These are phyloP conservation scores for Boechera stricta DNA, from an alignment of 345 rosid species.

Conservation along the genomic window DNA sequence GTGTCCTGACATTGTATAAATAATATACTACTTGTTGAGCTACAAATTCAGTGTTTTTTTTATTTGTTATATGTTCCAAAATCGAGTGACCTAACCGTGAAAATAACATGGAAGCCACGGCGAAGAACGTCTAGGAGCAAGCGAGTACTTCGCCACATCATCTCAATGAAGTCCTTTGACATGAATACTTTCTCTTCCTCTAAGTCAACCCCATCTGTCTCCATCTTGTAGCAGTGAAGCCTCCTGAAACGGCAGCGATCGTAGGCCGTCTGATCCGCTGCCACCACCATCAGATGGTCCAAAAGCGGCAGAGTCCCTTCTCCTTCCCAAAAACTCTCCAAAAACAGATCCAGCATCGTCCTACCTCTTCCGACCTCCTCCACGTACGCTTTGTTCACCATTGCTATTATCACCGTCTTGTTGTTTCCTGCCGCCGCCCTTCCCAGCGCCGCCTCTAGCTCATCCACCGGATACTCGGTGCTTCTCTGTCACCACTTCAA, in stretches of 20 bases:
- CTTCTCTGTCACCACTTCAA: conserved; percentile 20
- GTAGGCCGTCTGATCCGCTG: conserved; percentile 72
- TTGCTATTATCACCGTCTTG: conserved; percentile 65
- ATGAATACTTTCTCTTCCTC: conserved; percentile 65
- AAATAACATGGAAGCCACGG: conserved; percentile 69
- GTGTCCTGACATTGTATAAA: conserved; percentile 57
- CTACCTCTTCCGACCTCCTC: conserved; percentile 50
- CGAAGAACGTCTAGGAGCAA: conserved; percentile 66
- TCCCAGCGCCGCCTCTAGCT: conserved; percentile 51
- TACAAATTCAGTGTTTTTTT: neutral
- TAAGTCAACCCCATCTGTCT: conserved; percentile 56
- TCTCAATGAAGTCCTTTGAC: conserved; percentile 68
- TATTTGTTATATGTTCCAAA: neutral
- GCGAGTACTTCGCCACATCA: conserved; percentile 87
- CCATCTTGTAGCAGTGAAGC: conserved; percentile 71
- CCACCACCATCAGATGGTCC: conserved; percentile 59
- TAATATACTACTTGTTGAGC: neutral
- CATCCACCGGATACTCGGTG: conserved; percentile 45
- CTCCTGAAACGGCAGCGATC: conserved; percentile 65
- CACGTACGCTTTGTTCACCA: conserved; percentile 73
- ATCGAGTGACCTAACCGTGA: conserved; percentile 57
- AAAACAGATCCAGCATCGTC: conserved; percentile 73
- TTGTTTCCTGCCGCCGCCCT: conserved; percentile 65
- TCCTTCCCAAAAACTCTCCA: conserved; percentile 83
- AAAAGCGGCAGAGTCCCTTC: conserved; percentile 60